Conservation (phyloP, 768 basidiomycete species). For the Mycena latifolia region DNA sequence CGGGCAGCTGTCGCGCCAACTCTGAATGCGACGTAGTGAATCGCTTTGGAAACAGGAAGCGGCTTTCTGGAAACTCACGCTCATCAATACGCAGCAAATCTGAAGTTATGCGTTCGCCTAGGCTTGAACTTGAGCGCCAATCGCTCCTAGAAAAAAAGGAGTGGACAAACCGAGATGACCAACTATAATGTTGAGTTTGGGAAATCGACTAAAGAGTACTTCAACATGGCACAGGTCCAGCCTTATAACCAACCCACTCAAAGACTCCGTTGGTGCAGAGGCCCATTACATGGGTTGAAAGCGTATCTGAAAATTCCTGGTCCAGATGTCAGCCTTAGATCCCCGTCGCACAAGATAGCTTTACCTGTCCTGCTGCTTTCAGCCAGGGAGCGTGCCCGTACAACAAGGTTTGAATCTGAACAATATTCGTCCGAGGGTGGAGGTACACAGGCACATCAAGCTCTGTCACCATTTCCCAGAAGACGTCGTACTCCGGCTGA, state of each 20-base stretch:
- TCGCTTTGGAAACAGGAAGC: background rate
- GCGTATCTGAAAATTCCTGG: slow-evolving; percentile 52
- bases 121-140: background rate
- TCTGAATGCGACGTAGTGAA: slow-evolving; percentile 38
- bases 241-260: slow-evolving; percentile 42
- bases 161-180: slow-evolving; percentile 50
- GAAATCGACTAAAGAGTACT: slow-evolving; percentile 50
- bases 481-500: slow-evolving; percentile 53
- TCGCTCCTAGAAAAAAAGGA: too few relatives aligned
- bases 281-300: slow-evolving; percentile 55
- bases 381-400: slow-evolving; percentile 51
- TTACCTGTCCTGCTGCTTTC: slow-evolving; percentile 42
- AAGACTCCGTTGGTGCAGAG: slow-evolving; percentile 55
- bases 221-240: background rate
- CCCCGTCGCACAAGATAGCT: background rate
- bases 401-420: slow-evolving; percentile 39
- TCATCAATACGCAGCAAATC: slow-evolving; percentile 55
- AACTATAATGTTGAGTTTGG: slow-evolving; percentile 53
- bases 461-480: slow-evolving; percentile 52
- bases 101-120: slow-evolving; percentile 54
- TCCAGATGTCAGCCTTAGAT: background rate
- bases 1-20: slow-evolving; percentile 42
- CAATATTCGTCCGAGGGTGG: slow-evolving; percentile 50
- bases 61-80: slow-evolving; percentile 40
- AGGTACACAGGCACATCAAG: slow-evolving; percentile 56